A percentile compares a stretch with the other conserved stretches of the same genome.
These are phyloP conservation scores for Penstemon eatonii DNA, from an alignment of 257 asterid species.

Conservation along the genomic window DNA sequence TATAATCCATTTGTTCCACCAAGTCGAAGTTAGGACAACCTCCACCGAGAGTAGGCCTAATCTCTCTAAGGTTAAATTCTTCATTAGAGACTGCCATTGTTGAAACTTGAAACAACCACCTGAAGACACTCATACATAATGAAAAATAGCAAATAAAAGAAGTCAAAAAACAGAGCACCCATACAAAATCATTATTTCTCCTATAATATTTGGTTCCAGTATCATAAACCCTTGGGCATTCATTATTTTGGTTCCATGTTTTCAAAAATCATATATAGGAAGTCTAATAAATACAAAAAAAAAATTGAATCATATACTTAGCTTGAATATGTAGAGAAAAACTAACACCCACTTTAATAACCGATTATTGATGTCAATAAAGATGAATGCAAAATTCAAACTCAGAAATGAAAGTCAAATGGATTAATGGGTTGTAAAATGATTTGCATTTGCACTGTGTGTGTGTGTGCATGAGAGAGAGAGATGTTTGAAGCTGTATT, in stretches of 20 bases:
- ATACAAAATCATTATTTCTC: slow-evolving; percentile 31
- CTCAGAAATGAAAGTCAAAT: not conserved
- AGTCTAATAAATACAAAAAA: not conserved
- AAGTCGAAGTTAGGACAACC: too few relatives aligned
- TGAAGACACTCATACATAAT: slow-evolving; percentile 10
- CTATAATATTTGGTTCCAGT: slow-evolving; percentile 33
- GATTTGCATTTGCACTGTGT: not conserved
- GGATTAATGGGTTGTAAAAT: not conserved
- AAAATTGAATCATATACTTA: too few relatives aligned
- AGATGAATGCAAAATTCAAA: not conserved
- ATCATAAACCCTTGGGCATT: slow-evolving; percentile 18
- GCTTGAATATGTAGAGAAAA: too few relatives aligned
- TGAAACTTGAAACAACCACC: not conserved
- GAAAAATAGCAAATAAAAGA: not conserved
- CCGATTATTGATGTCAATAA: not conserved
- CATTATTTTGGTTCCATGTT: slow-evolving; percentile 17
- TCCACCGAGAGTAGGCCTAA: slow-evolving; percentile 49
- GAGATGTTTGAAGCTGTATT: too few relatives aligned
- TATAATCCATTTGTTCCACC: too few relatives aligned
- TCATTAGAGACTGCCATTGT: slow-evolving; percentile 37
- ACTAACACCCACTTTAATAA: not conserved
- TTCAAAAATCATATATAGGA: not conserved
- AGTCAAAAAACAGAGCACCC: slow-evolving; percentile 34
- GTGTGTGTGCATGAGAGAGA: not conserved
- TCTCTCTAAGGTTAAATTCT: slow-evolving; percentile 73